Percentiles rank a stretch among this genome's conserved stretches.
Evolutionary conservation across 2,329 filamentous ascomycete species (phyloP).

Genomic region (Fusarium sp.): DNA sequence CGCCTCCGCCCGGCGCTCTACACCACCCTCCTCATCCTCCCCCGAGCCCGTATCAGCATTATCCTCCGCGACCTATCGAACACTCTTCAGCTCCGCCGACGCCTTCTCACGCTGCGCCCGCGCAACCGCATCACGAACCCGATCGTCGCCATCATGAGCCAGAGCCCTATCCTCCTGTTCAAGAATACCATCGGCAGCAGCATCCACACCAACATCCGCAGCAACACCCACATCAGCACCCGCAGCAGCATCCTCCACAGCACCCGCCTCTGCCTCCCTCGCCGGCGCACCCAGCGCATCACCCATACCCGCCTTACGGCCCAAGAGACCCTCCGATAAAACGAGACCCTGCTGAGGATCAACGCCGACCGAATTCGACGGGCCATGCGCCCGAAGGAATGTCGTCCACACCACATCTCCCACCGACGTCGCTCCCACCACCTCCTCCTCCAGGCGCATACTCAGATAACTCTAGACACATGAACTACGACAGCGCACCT

Average conservation of each 20-base stretch:
- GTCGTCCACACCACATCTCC: constrained; percentile 51
- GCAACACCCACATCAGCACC: no score
- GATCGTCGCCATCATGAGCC: constrained; percentile 70
- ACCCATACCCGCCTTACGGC: constrained; percentile 59
- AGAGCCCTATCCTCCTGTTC: constrained; percentile 66
- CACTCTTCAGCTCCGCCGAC: no score
- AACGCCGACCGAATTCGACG: constrained; percentile 66
- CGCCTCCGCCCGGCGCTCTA: no score
- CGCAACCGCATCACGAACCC: constrained; percentile 55
- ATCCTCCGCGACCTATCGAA: no score
- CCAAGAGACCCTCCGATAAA: constrained; percentile 67
- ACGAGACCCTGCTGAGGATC: constrained; percentile 65
- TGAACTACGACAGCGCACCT: constrained; percentile 64
- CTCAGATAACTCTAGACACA: constrained; percentile 63
- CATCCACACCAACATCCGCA: constrained; percentile 41
- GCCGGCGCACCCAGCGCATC: constrained; percentile 55
- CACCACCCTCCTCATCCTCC: no score
- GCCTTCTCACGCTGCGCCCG: constrained; percentile 49
- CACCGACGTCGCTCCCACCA: constrained; percentile 50
- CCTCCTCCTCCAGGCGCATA: constrained; percentile 53
- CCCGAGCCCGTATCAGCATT: no score
- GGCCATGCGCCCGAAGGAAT: constrained; percentile 57
- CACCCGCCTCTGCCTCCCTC: constrained; percentile 54
- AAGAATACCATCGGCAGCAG: constrained; percentile 61
- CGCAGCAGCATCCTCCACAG: constrained; percentile 48